Evolutionary conservation across 805 yeast genomes (phyloP).

Genomic region (Nakazawaea peltata): DNA sequence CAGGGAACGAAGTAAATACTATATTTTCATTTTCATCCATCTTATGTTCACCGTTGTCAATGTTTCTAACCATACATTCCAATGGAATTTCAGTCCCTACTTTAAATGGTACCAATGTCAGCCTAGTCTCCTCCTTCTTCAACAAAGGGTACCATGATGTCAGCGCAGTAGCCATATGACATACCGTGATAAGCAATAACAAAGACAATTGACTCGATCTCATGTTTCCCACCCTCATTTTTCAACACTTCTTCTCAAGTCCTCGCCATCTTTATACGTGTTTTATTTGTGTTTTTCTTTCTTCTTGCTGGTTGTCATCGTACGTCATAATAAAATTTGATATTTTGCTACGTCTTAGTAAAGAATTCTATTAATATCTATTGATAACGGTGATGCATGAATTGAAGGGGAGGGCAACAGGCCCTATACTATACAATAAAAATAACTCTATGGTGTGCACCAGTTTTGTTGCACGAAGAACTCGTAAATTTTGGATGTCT

Average conservation of each 20-base stretch:
- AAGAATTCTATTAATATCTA: too few relatives aligned
- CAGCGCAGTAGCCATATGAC: neutral
- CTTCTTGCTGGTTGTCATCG: too few relatives aligned
- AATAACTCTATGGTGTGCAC: slow-evolving; percentile 31
- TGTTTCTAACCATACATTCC: slow-evolving; percentile 59
- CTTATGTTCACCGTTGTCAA: slow-evolving; percentile 70
- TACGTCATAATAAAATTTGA: too few relatives aligned
- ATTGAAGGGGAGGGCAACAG: too few relatives aligned
- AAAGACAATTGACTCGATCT: too few relatives aligned
- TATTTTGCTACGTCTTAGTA: too few relatives aligned
- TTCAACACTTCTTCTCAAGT: too few relatives aligned
- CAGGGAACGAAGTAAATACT: slow-evolving; percentile 50
- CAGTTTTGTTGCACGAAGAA: slow-evolving; percentile 91
- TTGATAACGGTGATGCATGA: too few relatives aligned
- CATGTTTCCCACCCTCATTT: too few relatives aligned
- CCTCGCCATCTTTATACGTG: too few relatives aligned
- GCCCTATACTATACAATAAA: neutral
- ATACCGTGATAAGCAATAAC: too few relatives aligned
- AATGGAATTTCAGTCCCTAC: slow-evolving; percentile 36
- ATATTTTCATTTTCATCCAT: slow-evolving; percentile 56
- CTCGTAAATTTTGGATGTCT: slow-evolving; percentile 84
- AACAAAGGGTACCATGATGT: slow-evolving; percentile 7
- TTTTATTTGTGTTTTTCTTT: too few relatives aligned
- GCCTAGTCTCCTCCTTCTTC: neutral
- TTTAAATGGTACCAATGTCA: slow-evolving; percentile 7